Percentiles rank a stretch among this genome's conserved stretches.
These are phyloP conservation scores for Fragaria vesca DNA, from an alignment of 306 rosid species.

Conservation along the genomic window DNA sequence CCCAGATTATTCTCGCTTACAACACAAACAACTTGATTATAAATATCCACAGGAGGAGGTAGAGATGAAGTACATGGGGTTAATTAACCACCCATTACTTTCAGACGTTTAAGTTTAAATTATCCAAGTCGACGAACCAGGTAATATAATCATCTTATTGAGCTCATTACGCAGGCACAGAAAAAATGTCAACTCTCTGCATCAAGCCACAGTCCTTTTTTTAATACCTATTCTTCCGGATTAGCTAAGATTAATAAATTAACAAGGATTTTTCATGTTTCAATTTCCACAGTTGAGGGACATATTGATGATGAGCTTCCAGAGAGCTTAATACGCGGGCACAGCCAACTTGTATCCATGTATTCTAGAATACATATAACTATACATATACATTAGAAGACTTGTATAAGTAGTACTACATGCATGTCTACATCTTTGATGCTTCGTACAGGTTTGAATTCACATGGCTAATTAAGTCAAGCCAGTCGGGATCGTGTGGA, in stretches of 20 bases:
- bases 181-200: constrained; percentile 54
- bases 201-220: background rate
- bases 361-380: background rate
- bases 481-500: background rate
- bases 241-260: background rate
- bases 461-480: constrained; percentile 43
- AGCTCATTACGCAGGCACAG: constrained; percentile 37
- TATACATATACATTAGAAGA: constrained; percentile 15
- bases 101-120: constrained; percentile 30
- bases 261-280: constrained; percentile 5
- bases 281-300: background rate
- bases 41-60: background rate
- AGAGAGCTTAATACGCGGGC: background rate
- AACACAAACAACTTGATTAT: constrained; percentile 13
- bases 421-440: constrained; percentile 23
- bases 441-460: constrained; percentile 35
- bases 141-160: constrained; percentile 18
- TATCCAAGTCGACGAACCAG: constrained; percentile 27
- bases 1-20: constrained; percentile 14
- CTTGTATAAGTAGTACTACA: constrained; percentile 3
- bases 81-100: constrained; percentile 18
- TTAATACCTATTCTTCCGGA: background rate
- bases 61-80: background rate
- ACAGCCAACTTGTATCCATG: background rate
- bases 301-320: background rate